These are phyloP conservation scores for Helicosporidium sp. DNA, from an alignment of 139 green algal species.

Conservation along the genomic window DNA sequence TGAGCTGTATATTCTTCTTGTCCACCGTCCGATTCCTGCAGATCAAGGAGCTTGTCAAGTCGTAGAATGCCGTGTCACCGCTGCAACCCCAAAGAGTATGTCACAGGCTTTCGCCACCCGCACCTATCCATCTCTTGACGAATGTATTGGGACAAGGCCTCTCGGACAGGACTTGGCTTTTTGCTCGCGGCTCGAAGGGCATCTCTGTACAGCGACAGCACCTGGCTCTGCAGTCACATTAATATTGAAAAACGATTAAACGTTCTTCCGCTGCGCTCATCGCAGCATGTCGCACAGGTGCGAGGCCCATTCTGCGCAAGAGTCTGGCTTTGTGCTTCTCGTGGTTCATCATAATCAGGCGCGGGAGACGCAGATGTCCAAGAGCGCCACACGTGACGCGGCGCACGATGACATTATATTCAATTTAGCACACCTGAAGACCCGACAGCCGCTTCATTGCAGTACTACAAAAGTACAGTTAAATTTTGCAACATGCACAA, in stretches of 20 bases:
- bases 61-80: not conserved
- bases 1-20: slow-evolving; percentile 6
- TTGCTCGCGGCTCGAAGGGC: not conserved
- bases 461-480: no score
- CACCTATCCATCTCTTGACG: not conserved
- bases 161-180: slow-evolving; percentile 1
- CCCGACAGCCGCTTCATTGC: no score
- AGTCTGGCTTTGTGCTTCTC: no score
- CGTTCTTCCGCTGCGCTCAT: no score
- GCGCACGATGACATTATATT: no score
- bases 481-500: no score
- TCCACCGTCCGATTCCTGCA: slow-evolving; percentile 3
- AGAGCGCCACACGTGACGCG: no score
- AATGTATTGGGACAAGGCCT: not conserved
- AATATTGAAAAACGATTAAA: no score
- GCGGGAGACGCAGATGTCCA: not conserved
- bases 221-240: slow-evolving; percentile 7
- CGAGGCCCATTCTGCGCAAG: no score
- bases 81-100: not conserved
- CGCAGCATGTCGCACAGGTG: no score
- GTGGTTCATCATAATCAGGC: no score
- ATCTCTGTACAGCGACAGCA: slow-evolving; percentile 11
- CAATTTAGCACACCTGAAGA: no score
- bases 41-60: not conserved
- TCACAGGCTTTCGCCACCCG: not conserved